Percentiles rank a stretch among this genome's conserved stretches.
Evolutionary conservation across 2,329 filamentous ascomycete genomes (phyloP).

Genomic region (Fusarium veterinarium): DNA sequence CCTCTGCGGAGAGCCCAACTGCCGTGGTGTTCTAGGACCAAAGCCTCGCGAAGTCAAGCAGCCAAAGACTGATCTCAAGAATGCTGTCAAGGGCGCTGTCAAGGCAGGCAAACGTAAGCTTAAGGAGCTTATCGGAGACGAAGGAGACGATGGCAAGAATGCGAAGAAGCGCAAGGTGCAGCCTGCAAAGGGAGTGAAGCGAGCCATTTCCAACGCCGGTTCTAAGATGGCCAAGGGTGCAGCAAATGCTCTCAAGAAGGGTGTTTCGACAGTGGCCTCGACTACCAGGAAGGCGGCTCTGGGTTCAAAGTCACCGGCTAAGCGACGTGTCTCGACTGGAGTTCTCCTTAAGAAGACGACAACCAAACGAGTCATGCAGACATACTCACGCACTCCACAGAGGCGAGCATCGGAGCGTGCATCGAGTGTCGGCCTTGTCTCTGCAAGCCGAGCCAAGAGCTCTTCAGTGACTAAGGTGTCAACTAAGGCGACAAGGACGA

Average conservation of each 20-base stretch:
- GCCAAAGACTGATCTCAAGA: conserved; percentile 58
- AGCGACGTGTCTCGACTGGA: conserved; percentile 43
- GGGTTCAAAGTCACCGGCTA: conserved; percentile 42
- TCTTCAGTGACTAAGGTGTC: conserved; percentile 27
- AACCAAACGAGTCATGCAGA: conserved; percentile 47
- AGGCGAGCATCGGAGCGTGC: conserved; percentile 33
- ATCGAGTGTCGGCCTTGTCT: conserved; percentile 38
- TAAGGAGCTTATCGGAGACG: conserved; percentile 62
- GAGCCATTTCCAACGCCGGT: conserved; percentile 50
- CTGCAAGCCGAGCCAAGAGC: conserved; percentile 20
- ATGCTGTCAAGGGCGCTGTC: conserved; percentile 53
- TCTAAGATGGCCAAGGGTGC: conserved; percentile 53
- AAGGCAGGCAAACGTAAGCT: conserved; percentile 68
- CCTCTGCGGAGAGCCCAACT: conserved; percentile 72
- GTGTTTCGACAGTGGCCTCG: conserved; percentile 49
- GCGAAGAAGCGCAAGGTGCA: conserved; percentile 60
- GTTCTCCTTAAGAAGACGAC: conserved; percentile 46
- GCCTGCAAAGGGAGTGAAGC: conserved; percentile 49
- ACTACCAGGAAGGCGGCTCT: conserved; percentile 45
- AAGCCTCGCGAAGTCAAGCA: conserved; percentile 68
- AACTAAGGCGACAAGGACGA: conserved; percentile 27
- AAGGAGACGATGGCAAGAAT: conserved; percentile 55
- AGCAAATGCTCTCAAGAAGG: conserved; percentile 52
- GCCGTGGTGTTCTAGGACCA: conserved; percentile 72
- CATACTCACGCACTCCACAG: conserved; percentile 44